Evolutionary conservation across 345 rosid genomes (phyloP).

Genomic region (Bretschneidera sinensis): DNA sequence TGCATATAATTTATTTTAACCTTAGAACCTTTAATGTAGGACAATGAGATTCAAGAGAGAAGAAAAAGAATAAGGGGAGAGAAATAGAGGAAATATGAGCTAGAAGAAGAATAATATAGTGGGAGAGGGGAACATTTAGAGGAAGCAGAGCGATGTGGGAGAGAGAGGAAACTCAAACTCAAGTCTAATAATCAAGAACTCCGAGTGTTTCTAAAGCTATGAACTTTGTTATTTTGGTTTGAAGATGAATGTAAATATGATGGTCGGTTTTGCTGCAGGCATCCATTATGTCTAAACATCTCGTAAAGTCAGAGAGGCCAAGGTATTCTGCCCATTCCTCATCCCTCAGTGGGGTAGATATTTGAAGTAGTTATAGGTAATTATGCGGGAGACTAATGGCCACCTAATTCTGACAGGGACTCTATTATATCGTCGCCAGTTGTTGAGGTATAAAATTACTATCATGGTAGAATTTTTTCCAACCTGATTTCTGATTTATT

Average conservation of each 20-base stretch:
- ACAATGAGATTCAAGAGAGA: too few species aligned
- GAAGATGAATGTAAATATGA: slow-evolving; percentile 1
- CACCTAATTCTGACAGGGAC: slow-evolving; percentile 49
- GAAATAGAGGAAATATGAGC: too few species aligned
- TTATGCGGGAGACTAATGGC: slow-evolving; percentile 11
- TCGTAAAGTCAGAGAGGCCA: slow-evolving; percentile 69
- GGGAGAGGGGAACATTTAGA: too few species aligned
- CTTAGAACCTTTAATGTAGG: too few species aligned
- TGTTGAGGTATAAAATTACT: slow-evolving; percentile 44
- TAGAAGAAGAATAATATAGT: too few species aligned
- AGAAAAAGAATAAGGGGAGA: too few species aligned
- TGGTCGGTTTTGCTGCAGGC: slow-evolving; percentile 52
- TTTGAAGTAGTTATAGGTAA: slow-evolving; percentile 2
- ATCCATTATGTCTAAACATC: slow-evolving; percentile 86
- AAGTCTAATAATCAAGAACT: too few species aligned
- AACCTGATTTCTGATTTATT: neutral
- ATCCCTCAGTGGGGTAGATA: slow-evolving; percentile 2
- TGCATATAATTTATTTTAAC: too few species aligned
- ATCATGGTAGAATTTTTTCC: neutral
- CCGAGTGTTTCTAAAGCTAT: slow-evolving; percentile 1
- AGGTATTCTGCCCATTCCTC: slow-evolving; percentile 37
- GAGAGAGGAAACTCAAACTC: too few species aligned
- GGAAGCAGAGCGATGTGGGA: too few species aligned
- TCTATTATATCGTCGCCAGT: slow-evolving; percentile 45
- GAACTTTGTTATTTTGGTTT: slow-evolving; percentile 3